A percentile compares a stretch with the other conserved stretches of the same genome.
Conservation (phyloP, 2,329 filamentous ascomycete species). For the Aureobasidium sp. region DNA sequence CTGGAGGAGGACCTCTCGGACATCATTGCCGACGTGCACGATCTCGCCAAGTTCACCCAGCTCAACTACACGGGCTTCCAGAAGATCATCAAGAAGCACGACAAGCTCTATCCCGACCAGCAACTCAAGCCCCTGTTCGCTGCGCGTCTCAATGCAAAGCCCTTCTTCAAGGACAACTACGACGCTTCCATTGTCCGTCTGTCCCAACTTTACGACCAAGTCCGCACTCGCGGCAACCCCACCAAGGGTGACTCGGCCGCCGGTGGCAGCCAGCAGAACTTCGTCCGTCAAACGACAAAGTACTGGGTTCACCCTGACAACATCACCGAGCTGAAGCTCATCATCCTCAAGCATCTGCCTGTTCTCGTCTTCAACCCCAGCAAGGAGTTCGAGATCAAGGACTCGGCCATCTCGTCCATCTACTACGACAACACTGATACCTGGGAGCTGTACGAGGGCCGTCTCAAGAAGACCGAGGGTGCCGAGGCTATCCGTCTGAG, state of each 20-base stretch:
- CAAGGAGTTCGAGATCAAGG: conserved; percentile 88
- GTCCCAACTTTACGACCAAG: conserved; percentile 89
- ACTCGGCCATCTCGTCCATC: conserved; percentile 94
- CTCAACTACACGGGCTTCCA: conserved; percentile 98
- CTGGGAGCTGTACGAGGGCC: conserved; percentile 90
- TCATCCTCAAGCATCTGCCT: conserved; percentile 93
- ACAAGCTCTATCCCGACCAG: conserved; percentile 55
- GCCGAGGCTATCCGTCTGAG: conserved; percentile 92
- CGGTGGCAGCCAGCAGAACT: conserved; percentile 87
- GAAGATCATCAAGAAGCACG: conserved; percentile 99
- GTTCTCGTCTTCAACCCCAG: conserved; percentile 95
- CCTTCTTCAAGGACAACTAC: conserved; percentile 99
- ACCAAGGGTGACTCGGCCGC: conserved; percentile 87
- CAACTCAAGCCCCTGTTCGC: conserved; percentile 93
- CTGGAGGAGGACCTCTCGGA: conserved; percentile 94
- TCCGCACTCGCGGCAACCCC: conserved; percentile 86
- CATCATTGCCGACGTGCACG: conserved; percentile 96
- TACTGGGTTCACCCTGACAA: conserved; percentile 99
- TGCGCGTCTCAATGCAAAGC: conserved; percentile 85
- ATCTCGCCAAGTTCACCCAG: conserved; percentile 95
- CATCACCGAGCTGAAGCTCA: conserved; percentile 94
- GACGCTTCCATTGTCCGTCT: conserved; percentile 92
- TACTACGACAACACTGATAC: conserved; percentile 95
- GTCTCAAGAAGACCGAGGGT: conserved; percentile 94
- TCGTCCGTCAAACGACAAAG: conserved; percentile 94